Base-by-base conservation (phyloP, 2,329 filamentous ascomycete species). In the Emergomyces pasteurianus region DNA sequence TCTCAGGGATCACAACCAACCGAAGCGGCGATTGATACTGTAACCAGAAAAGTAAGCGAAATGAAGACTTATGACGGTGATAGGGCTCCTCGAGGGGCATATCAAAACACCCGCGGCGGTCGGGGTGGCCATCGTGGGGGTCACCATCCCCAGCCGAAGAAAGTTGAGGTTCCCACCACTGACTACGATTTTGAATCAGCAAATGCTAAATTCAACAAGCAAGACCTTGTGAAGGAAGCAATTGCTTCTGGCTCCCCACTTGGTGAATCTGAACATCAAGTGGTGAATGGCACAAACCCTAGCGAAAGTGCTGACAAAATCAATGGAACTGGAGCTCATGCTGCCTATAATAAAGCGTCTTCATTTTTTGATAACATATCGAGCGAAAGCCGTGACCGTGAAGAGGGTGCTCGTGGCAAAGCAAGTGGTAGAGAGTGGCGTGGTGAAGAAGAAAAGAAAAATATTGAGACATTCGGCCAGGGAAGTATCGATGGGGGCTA, bases 311-410 rank as follows among this genome's bases (percentile, higher is more conserved):
- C 70, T 16, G 73, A 74, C 42, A 74, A 72, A 14, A 63, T 69
- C 3, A 67, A 66, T 61, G 61, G 52, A 14, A 62, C 65, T 14
- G 69, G 75, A 14, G 80, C 79, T 7, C 70, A 74, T 9, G 69
- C 75, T 36, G 82, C 84, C 0, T 99, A 99, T 77, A 92, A 96
- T 79, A 96, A 91, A 76, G 82, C 86, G 5, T 85, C 79, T 3
- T 96, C 90, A 1, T 99, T 99, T 80, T 99, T 99, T 71, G 94
- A 99, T 76, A 96, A 99, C 74, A 96, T 99, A 65, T 95, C 90
- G 0, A 95, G 90, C 66, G 94, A 99, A 72, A 83, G 89, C 64
- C 95, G 89, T 74, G 94, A 99, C 66, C 85, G 94, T 50, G 86
- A 89, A 58, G 89, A 92, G 63, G 86, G 86, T 46, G 80, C 74